phyloP scores from a whole-genome alignment of 257 asterid genomes.

The Solanum lignicaule region DNA sequence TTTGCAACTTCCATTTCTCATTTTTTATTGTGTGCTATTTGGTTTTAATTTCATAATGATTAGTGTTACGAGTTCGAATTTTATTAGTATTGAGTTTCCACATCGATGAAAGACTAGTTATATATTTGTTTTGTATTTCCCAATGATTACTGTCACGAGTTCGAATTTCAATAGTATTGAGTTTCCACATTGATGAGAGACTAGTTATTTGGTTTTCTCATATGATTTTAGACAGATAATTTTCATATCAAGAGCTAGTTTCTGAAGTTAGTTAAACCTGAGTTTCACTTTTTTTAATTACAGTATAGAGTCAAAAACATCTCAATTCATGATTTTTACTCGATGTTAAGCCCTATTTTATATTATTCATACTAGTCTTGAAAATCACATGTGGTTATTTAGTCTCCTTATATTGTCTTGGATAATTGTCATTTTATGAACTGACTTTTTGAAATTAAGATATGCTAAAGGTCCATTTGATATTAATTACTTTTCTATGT shows the following conservation, averaged over 20 bases:
- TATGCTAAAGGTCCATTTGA: background rate
- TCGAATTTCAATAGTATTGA: background rate
- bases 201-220: background rate
- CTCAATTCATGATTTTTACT: background rate
- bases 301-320: background rate
- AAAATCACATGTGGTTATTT: no score
- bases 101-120: background rate
- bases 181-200: background rate
- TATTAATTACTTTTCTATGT: background rate
- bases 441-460: background rate
- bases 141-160: background rate
- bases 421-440: accelerated
- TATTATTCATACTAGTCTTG: background rate
- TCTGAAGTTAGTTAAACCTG: background rate
- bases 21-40: background rate
- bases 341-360: background rate
- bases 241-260: background rate
- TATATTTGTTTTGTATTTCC: background rate
- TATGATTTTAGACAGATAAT: background rate
- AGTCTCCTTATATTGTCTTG: background rate
- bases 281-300: background rate
- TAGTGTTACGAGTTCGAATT: background rate
- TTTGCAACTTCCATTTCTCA: background rate
- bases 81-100: background rate
- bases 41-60: background rate